Evolutionary conservation across 129 eudicot genomes (phyloP).

Genomic region (Flaveria trinervia): DNA sequence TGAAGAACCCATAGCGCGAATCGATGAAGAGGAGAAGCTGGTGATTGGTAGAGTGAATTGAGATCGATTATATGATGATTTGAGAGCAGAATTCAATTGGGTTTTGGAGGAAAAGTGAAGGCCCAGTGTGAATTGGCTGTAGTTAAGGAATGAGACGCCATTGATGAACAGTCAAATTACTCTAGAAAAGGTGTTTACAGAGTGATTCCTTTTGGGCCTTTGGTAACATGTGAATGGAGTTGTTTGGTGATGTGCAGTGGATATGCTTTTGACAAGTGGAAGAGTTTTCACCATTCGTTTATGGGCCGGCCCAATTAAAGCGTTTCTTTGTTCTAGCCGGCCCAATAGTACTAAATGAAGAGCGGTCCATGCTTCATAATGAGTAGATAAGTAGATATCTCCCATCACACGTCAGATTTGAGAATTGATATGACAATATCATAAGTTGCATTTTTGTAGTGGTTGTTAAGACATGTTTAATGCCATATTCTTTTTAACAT

Average conservation of each 20-base stretch:
- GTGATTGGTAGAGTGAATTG: conserved; percentile 19
- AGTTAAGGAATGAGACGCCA: conserved; percentile 54
- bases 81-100: conserved; percentile 28
- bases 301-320: conserved; percentile 17
- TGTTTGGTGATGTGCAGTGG: conserved; percentile 18
- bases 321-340: not conserved
- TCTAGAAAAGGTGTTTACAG: not conserved
- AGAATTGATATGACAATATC: too few relatives aligned
- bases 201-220: conserved; percentile 8
- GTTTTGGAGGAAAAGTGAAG: conserved; percentile 41
- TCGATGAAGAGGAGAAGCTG: conserved; percentile 30
- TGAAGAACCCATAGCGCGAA: conserved; percentile 89
- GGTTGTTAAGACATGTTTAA: too few relatives aligned
- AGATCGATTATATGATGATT: conserved; percentile 21
- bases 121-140: conserved; percentile 32
- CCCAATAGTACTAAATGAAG: too few relatives aligned
- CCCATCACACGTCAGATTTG: too few relatives aligned
- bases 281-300: conserved; percentile 12
- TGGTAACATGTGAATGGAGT: conserved; percentile 4
- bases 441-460: too few relatives aligned
- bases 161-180: conserved; percentile 20
- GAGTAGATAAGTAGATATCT: too few relatives aligned
- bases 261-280: conserved; percentile 27
- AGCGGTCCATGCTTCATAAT: too few relatives aligned
- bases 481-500: too few relatives aligned